phyloP scores from a whole-genome alignment of 2,329 filamentous ascomycete genomes.

The Microsporum canis region DNA sequence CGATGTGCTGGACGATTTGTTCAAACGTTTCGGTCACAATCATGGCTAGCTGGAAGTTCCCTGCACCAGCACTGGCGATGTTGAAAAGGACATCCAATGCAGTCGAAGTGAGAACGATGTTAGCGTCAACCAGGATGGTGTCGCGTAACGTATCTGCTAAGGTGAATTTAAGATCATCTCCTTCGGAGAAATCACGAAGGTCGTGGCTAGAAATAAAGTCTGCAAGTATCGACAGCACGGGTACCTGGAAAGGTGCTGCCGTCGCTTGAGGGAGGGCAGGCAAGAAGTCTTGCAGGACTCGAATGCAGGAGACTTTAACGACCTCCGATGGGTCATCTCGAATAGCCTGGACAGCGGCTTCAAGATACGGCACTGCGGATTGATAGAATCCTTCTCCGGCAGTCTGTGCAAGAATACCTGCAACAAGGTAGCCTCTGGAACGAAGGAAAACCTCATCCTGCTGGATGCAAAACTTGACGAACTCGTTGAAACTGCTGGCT shows the following conservation, averaged over 20 bases:
- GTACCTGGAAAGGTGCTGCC: slow-evolving; percentile 48
- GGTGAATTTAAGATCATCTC: slow-evolving; percentile 83
- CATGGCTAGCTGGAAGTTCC: slow-evolving; percentile 82
- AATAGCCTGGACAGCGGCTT: slow-evolving; percentile 61
- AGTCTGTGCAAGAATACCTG: slow-evolving; percentile 64
- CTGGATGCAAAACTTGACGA: slow-evolving; percentile 66
- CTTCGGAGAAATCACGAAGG: slow-evolving; percentile 69
- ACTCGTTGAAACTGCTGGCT: slow-evolving; percentile 62
- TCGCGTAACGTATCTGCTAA: slow-evolving; percentile 76
- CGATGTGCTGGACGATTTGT: slow-evolving; percentile 61
- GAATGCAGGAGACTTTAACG: slow-evolving; percentile 84
- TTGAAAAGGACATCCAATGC: slow-evolving; percentile 73
- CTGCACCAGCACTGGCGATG: slow-evolving; percentile 75
- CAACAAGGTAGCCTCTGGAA: slow-evolving; percentile 76
- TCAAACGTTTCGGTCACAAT: slow-evolving; percentile 86
- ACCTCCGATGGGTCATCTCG: slow-evolving; percentile 68
- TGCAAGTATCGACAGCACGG: slow-evolving; percentile 50
- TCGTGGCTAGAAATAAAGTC: slow-evolving; percentile 72
- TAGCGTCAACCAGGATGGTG: slow-evolving; percentile 67
- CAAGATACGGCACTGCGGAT: slow-evolving; percentile 33
- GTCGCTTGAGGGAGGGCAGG: slow-evolving; percentile 41
- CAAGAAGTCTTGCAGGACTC: slow-evolving; percentile 62
- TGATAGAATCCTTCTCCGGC: slow-evolving; percentile 44
- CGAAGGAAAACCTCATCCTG: slow-evolving; percentile 64
- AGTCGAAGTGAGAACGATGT: slow-evolving; percentile 59